A percentile compares a stretch with the other conserved stretches of the same genome.
phyloP scores from a whole-genome alignment of 2,329 filamentous ascomycete genomes.

The Penicillium sp. region DNA sequence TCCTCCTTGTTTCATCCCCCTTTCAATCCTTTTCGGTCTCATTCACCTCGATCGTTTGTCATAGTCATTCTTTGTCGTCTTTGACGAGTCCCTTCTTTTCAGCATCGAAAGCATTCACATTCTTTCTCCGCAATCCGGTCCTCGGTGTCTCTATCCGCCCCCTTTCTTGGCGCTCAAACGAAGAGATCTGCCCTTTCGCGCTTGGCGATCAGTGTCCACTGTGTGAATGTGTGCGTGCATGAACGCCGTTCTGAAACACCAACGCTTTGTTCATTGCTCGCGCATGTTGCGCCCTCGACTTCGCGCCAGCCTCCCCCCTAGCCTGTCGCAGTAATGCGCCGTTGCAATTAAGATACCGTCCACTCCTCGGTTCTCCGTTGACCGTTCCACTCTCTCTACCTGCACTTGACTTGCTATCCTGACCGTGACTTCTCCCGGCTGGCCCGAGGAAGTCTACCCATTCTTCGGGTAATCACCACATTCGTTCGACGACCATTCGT shows the following conservation, averaged over 20 bases:
- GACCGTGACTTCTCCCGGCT: conserved; percentile 32
- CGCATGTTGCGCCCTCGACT: not conserved
- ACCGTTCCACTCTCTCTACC: not conserved
- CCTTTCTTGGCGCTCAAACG: conserved; percentile 20
- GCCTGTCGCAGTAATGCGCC: conserved; percentile 18
- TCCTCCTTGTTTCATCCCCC: conserved; percentile 16
- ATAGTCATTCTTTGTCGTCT: conserved; percentile 1
- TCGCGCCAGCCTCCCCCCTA: conserved; percentile 5
- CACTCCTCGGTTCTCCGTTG: not conserved
- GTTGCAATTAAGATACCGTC: conserved; percentile 15
- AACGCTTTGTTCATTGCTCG: conserved; percentile 2
- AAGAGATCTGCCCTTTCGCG: conserved; percentile 15
- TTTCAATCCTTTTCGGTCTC: conserved; percentile 1
- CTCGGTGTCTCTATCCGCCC: conserved; percentile 7
- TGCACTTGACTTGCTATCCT: not conserved
- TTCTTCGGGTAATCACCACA: conserved; percentile 4
- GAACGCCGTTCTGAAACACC: conserved; percentile 14
- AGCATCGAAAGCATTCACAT: conserved; percentile 6
- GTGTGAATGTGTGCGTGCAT: not conserved
- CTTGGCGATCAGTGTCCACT: conserved; percentile 5
- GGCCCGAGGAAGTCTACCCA: conserved; percentile 31
- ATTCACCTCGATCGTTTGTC: conserved; percentile 1
- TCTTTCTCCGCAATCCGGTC: conserved; percentile 16
- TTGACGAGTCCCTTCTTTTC: conserved; percentile 8
- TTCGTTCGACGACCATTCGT: conserved; percentile 7